Conservation (phyloP, 805 yeast genomes). For the Kurtzmaniella cleridarum region DNA sequence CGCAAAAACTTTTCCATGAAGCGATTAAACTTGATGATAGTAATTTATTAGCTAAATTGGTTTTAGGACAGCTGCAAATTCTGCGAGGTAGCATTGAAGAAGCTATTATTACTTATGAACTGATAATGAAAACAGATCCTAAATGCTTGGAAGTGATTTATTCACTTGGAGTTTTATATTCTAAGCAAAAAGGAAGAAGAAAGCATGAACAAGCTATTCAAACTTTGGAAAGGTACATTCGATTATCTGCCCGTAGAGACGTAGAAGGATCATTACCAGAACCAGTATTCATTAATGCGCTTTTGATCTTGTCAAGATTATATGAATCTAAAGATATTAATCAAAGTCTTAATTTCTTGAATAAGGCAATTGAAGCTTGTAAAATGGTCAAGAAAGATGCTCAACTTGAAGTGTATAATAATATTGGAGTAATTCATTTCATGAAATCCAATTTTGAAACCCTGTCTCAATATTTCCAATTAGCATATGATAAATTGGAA, state of each 20-base stretch:
- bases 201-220: slow-evolving; percentile 52
- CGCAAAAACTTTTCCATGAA: slow-evolving; percentile 69
- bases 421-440: slow-evolving; percentile 79
- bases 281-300: slow-evolving; percentile 58
- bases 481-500: slow-evolving; percentile 38
- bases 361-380: slow-evolving; percentile 53
- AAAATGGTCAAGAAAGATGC: slow-evolving; percentile 38
- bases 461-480: slow-evolving; percentile 51
- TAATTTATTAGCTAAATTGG: slow-evolving; percentile 68
- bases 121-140: slow-evolving; percentile 57
- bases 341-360: slow-evolving; percentile 61
- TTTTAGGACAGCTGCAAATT: slow-evolving; percentile 80
- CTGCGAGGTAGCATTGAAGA: slow-evolving; percentile 72
- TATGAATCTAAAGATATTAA: slow-evolving; percentile 62
- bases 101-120: slow-evolving; percentile 81
- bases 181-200: slow-evolving; percentile 36
- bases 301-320: slow-evolving; percentile 61
- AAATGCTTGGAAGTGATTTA: slow-evolving; percentile 70
- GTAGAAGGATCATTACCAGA: slow-evolving; percentile 37
- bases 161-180: slow-evolving; percentile 70
- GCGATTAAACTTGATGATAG: slow-evolving; percentile 61
- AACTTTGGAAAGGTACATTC: slow-evolving; percentile 65
- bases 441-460: slow-evolving; percentile 54
- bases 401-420: slow-evolving; percentile 64
- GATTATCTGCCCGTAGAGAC: slow-evolving; percentile 45